These are phyloP conservation scores for Suhomyces terraborum DNA, from an alignment of 1,139 yeast genomes.

Conservation along the genomic window DNA sequence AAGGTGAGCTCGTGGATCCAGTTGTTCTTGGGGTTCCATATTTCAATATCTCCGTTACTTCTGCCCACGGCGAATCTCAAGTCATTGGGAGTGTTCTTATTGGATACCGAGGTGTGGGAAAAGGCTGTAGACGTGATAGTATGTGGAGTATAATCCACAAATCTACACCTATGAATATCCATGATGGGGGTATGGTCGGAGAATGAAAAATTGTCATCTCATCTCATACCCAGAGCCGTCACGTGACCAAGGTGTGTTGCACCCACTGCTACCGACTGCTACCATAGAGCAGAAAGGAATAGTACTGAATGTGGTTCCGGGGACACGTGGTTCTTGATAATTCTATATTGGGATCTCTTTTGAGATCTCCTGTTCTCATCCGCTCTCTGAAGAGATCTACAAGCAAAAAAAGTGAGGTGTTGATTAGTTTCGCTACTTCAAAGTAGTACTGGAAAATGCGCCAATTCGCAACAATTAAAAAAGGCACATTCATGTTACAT, in stretches of 20 bases:
- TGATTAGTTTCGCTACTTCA: too few relatives aligned
- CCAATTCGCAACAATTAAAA: too few relatives aligned
- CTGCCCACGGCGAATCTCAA: slow-evolving; percentile 89
- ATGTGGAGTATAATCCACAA: slow-evolving; percentile 87
- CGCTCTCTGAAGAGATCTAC: too few relatives aligned
- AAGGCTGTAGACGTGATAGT: slow-evolving; percentile 83
- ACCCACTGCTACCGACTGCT: too few relatives aligned
- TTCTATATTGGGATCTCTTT: too few relatives aligned
- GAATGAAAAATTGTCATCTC: slow-evolving; percentile 16
- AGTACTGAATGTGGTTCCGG: too few relatives aligned
- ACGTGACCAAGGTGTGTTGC: slow-evolving; percentile 14
- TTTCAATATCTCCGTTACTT: slow-evolving; percentile 91
- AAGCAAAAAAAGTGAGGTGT: too few relatives aligned
- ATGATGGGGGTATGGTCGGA: slow-evolving; percentile 29
- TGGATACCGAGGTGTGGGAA: slow-evolving; percentile 60
- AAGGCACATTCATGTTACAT: too few relatives aligned
- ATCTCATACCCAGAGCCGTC: slow-evolving; percentile 11
- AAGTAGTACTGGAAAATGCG: too few relatives aligned
- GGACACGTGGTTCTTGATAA: too few relatives aligned
- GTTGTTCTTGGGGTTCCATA: slow-evolving; percentile 83
- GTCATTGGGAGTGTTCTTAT: slow-evolving; percentile 55
- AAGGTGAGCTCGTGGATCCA: slow-evolving; percentile 63
- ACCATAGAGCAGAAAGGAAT: too few relatives aligned
- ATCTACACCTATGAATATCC: slow-evolving; percentile 90
- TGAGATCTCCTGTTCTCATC: too few relatives aligned